phyloP scores from a whole-genome alignment of 2,329 filamentous ascomycete species.

The Xylaria sp. region DNA sequence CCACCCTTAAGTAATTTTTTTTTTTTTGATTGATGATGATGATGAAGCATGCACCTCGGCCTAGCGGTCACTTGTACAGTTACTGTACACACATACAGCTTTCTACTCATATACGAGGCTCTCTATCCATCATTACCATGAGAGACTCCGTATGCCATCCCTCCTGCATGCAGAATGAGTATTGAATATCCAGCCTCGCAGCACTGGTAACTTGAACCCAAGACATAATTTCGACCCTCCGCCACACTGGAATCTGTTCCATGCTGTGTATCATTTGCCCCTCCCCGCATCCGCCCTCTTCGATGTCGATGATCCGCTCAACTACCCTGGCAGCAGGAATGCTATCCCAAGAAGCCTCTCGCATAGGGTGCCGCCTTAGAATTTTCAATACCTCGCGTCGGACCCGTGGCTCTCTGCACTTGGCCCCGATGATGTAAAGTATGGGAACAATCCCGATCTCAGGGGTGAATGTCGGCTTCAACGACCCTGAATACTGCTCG shows the following conservation, averaged over 20 bases:
- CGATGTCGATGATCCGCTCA: constrained; percentile 45
- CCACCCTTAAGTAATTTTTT: too few relatives aligned
- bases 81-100: too few relatives aligned
- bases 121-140: constrained; percentile 13
- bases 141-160: constrained; percentile 35
- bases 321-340: constrained; percentile 38
- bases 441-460: constrained; percentile 43
- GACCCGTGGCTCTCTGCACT: constrained; percentile 44
- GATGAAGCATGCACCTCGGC: too few relatives aligned
- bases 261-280: constrained; percentile 31
- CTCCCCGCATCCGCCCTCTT: constrained; percentile 36
- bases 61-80: too few relatives aligned
- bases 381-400: constrained; percentile 41
- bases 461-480: constrained; percentile 42
- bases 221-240: constrained; percentile 41
- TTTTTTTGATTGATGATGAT: too few relatives aligned
- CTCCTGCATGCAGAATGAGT: constrained; percentile 40
- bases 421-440: constrained; percentile 44
- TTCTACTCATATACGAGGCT: too few relatives aligned
- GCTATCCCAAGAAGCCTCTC: constrained; percentile 46
- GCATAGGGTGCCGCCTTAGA: constrained; percentile 34
- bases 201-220: constrained; percentile 27
- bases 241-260: constrained; percentile 37
- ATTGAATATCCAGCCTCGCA: constrained; percentile 39
- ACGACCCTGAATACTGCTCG: constrained; percentile 33